These are phyloP conservation scores for Globisporangium camurandrum DNA, from an alignment of 352 stramenopile genomes.

Conservation along the genomic window DNA sequence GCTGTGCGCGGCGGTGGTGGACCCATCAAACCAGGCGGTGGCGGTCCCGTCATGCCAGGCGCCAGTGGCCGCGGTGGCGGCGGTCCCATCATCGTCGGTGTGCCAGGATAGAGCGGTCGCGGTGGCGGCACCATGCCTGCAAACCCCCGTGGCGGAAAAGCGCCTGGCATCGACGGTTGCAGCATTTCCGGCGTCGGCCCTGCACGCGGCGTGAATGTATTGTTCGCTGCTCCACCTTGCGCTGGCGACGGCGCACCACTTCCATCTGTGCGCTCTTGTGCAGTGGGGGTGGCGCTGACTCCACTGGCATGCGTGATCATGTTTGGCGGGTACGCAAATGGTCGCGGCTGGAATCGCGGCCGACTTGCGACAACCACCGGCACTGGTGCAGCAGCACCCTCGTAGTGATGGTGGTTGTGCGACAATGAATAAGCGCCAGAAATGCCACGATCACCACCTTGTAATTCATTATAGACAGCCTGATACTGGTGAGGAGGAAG, in stretches of 20 bases:
- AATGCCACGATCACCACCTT: constrained; percentile 41
- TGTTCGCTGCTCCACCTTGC: constrained; percentile 4
- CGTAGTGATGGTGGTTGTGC: constrained; percentile 15
- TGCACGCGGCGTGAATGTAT: constrained; percentile 6
- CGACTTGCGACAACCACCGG: not conserved
- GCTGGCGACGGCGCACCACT: too few relatives aligned
- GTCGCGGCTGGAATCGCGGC: not conserved
- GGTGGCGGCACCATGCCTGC: constrained; percentile 1
- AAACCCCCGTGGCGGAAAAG: constrained; percentile 4
- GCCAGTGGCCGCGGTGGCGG: not conserved
- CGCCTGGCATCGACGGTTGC: constrained; percentile 5
- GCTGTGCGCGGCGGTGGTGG: not conserved
- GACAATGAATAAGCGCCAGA: constrained; percentile 36
- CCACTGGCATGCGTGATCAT: too few relatives aligned
- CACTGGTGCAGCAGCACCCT: not conserved
- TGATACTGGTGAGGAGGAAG: constrained; percentile 11
- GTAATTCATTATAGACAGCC: constrained; percentile 58
- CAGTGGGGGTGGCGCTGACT: not conserved
- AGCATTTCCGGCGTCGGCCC: not conserved
- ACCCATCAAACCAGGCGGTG: not conserved
- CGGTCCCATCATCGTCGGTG: constrained; percentile 2
- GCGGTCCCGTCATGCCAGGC: not conserved
- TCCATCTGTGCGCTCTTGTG: not conserved
- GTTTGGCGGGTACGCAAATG: not conserved
- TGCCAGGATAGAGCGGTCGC: not conserved